phyloP scores from a whole-genome alignment of 2,329 filamentous ascomycete species.

The Alternaria burnsii region DNA sequence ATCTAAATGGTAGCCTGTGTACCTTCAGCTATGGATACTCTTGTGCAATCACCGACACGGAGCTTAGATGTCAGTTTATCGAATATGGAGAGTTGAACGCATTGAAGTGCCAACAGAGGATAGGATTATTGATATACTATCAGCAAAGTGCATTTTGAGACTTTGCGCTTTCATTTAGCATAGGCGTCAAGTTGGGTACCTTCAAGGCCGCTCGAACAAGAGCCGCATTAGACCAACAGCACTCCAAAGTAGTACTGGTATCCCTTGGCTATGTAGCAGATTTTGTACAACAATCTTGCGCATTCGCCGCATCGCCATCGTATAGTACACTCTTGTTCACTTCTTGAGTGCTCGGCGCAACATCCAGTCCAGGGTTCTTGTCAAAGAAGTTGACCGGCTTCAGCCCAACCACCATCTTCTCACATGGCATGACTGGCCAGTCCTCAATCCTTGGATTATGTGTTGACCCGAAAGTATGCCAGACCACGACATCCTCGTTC shows the following conservation, averaged over 20 bases:
- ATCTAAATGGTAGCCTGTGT: too few relatives aligned
- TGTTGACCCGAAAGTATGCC: conserved; percentile 41
- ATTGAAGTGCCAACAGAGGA: not conserved
- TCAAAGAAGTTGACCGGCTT: conserved; percentile 40
- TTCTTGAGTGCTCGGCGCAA: conserved; percentile 16
- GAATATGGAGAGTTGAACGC: not conserved
- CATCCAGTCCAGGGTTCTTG: conserved; percentile 37
- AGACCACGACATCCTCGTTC: conserved; percentile 40
- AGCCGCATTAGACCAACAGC: not conserved
- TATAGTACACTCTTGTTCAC: conserved; percentile 34
- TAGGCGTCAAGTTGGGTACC: not conserved
- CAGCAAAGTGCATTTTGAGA: not conserved
- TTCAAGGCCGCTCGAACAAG: not conserved
- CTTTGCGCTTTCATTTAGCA: not conserved
- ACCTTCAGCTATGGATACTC: too few relatives aligned
- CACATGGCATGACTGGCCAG: conserved; percentile 43
- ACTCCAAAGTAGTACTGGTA: not conserved
- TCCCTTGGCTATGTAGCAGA: not conserved
- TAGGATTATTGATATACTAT: not conserved
- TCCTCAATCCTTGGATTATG: conserved; percentile 44
- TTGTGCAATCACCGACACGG: not conserved
- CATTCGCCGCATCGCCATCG: not conserved
- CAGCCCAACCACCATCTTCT: conserved; percentile 34
- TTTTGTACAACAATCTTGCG: too few relatives aligned
- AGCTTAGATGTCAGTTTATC: not conserved